These are phyloP conservation scores for Suhomyces sp. DNA, from an alignment of 805 yeast species.

Conservation along the genomic window DNA sequence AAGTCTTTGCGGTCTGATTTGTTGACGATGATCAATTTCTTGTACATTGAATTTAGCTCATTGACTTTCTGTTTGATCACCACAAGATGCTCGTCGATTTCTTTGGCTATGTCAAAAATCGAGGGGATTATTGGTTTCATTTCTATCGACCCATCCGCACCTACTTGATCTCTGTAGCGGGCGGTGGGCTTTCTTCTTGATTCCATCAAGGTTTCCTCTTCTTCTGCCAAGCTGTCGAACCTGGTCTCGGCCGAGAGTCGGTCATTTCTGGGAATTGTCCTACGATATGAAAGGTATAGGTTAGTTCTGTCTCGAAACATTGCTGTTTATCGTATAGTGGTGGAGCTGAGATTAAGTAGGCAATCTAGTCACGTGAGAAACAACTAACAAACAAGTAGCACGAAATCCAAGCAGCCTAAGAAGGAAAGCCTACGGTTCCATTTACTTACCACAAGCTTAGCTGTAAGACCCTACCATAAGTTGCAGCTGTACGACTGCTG, in stretches of 20 bases:
- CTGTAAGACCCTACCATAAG: too few relatives aligned
- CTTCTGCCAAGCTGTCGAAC: slow-evolving; percentile 44
- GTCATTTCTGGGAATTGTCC: slow-evolving; percentile 72
- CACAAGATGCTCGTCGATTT: slow-evolving; percentile 60
- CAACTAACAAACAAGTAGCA: too few relatives aligned
- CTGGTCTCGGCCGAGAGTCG: slow-evolving; percentile 18
- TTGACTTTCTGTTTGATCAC: slow-evolving; percentile 54
- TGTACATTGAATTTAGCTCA: slow-evolving; percentile 66
- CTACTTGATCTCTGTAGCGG: slow-evolving; percentile 13
- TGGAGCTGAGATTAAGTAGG: background rate
- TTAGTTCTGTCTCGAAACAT: slow-evolving; percentile 97
- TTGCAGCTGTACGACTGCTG: too few relatives aligned
- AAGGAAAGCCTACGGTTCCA: too few relatives aligned
- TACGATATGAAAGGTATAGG: slow-evolving; percentile 79
- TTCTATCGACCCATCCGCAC: slow-evolving; percentile 43
- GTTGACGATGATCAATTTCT: slow-evolving; percentile 81
- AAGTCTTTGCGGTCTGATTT: slow-evolving; percentile 75
- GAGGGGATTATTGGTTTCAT: slow-evolving; percentile 71
- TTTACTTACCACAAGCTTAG: too few relatives aligned
- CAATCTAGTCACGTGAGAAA: background rate
- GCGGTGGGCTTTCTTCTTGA: slow-evolving; percentile 19
- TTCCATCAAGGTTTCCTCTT: slow-evolving; percentile 58
- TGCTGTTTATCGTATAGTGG: background rate
- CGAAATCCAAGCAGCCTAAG: too few relatives aligned
- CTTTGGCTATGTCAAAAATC: slow-evolving; percentile 68